Conservation (phyloP, 2,329 filamentous ascomycete species). For the Plectosphaerella cucumerina region DNA sequence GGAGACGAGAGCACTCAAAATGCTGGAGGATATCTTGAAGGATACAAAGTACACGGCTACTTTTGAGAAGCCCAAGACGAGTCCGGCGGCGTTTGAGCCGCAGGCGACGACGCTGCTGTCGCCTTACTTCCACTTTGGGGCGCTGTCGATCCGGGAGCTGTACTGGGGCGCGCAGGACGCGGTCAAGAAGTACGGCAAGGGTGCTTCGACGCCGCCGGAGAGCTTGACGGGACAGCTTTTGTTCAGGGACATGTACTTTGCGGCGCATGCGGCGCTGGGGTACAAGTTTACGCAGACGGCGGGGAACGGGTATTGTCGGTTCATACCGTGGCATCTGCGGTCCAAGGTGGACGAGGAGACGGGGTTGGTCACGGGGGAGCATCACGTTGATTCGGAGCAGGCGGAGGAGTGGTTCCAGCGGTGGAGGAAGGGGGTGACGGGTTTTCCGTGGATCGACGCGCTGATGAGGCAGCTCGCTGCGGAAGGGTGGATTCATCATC, state of each 20-base stretch:
- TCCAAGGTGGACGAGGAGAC: slow-evolving; percentile 46
- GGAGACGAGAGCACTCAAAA: slow-evolving; percentile 59
- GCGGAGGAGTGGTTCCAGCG: slow-evolving; percentile 64
- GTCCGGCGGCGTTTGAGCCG: slow-evolving; percentile 68
- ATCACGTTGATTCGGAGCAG: slow-evolving; percentile 57
- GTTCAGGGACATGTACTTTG: slow-evolving; percentile 83
- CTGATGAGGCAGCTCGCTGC: slow-evolving; percentile 69
- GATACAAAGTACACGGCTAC: slow-evolving; percentile 66
- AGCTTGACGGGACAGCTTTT: slow-evolving; percentile 69
- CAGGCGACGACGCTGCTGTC: slow-evolving; percentile 71
- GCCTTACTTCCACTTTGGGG: slow-evolving; percentile 71
- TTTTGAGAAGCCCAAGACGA: slow-evolving; percentile 73
- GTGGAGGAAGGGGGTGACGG: slow-evolving; percentile 66
- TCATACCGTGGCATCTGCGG: slow-evolving; percentile 75
- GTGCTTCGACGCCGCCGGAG: slow-evolving; percentile 59
- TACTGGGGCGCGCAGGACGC: slow-evolving; percentile 68
- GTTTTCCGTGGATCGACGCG: slow-evolving; percentile 78
- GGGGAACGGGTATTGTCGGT: slow-evolving; percentile 64
- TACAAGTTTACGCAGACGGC: slow-evolving; percentile 59
- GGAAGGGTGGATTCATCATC: slow-evolving; percentile 78
- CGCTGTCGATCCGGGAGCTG: slow-evolving; percentile 65
- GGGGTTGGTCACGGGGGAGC: slow-evolving; percentile 50
- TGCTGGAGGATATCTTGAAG: slow-evolving; percentile 54
- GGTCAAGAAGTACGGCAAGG: slow-evolving; percentile 50
- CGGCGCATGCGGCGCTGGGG: slow-evolving; percentile 66